Percentiles rank a stretch among this genome's conserved stretches.
phyloP scores from a whole-genome alignment of 169 alveolate species.

The Plasmodium knowlesi region DNA sequence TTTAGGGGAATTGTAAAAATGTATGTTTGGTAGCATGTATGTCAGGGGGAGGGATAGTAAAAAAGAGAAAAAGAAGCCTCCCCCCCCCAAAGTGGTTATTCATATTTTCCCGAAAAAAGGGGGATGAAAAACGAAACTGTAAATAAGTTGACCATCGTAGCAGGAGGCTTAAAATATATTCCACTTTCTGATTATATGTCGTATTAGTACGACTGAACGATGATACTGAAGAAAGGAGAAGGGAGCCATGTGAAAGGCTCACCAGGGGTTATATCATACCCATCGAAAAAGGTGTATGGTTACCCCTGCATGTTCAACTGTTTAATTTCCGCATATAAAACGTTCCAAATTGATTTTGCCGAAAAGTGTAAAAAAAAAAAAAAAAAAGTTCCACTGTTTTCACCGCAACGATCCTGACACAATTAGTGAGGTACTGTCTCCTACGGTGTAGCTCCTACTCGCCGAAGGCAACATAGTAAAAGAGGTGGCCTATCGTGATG shows the following conservation, averaged over 20 bases:
- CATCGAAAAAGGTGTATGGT: background rate
- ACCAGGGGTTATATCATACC: background rate
- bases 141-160: background rate
- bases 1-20: background rate
- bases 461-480: background rate
- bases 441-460: background rate
- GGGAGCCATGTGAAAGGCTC: background rate
- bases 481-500: background rate
- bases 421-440: background rate
- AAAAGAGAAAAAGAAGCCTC: background rate
- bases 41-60: background rate
- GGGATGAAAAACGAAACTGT: background rate
- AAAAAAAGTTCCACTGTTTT: background rate
- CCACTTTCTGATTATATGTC: background rate
- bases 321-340: background rate
- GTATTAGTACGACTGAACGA: background rate
- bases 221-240: background rate
- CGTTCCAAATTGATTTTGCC: background rate
- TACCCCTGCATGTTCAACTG: background rate
- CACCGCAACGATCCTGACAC: background rate
- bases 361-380: background rate
- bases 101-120: background rate
- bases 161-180: background rate
- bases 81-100: background rate
- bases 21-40: background rate